Evolutionary conservation across 352 stramenopile species (phyloP).

Genomic region (Saprolegnia diclina): DNA sequence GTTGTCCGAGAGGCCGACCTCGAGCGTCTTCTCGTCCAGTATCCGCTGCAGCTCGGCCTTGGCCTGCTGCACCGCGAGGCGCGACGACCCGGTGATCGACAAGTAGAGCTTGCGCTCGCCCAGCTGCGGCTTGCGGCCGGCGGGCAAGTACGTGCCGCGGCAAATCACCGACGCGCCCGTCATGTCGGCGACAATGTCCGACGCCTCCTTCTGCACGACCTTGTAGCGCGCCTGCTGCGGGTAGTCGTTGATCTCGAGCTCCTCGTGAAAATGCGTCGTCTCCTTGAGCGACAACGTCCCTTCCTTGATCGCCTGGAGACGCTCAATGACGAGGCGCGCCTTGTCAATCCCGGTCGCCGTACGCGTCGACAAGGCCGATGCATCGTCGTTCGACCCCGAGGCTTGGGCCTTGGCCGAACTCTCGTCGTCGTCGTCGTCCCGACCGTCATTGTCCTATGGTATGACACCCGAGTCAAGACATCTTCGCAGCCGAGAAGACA

Average conservation of each 20-base stretch:
- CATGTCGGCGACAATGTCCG: conserved; percentile 80
- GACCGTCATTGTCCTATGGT: conserved; percentile 39
- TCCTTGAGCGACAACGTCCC: neutral
- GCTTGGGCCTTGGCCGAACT: conserved; percentile 39
- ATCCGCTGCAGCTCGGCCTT: conserved; percentile 79
- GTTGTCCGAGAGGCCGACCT: conserved; percentile 78
- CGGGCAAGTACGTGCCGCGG: conserved; percentile 82
- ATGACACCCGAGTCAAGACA: no score
- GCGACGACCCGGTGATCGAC: conserved; percentile 72
- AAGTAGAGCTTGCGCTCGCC: conserved; percentile 87
- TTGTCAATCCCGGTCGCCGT: conserved; percentile 16
- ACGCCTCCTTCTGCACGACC: conserved; percentile 83
- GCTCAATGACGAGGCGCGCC: conserved; percentile 9
- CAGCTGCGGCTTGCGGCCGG: conserved; percentile 74
- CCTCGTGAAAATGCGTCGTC: conserved; percentile 65
- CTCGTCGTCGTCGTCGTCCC: conserved; percentile 52
- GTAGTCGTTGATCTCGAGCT: conserved; percentile 95
- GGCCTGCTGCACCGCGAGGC: conserved; percentile 66
- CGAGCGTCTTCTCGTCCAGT: conserved; percentile 83
- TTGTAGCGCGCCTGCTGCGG: conserved; percentile 86
- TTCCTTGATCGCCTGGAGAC: conserved; percentile 8
- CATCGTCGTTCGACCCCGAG: conserved; percentile 28
- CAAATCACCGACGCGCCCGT: conserved; percentile 84
- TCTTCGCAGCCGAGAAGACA: no score
- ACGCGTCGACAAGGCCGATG: conserved; percentile 9